A percentile compares a stretch with the other conserved stretches of the same genome.
Evolutionary conservation across 2,329 filamentous ascomycete genomes (phyloP).

Genomic region (Fusarium sp.): DNA sequence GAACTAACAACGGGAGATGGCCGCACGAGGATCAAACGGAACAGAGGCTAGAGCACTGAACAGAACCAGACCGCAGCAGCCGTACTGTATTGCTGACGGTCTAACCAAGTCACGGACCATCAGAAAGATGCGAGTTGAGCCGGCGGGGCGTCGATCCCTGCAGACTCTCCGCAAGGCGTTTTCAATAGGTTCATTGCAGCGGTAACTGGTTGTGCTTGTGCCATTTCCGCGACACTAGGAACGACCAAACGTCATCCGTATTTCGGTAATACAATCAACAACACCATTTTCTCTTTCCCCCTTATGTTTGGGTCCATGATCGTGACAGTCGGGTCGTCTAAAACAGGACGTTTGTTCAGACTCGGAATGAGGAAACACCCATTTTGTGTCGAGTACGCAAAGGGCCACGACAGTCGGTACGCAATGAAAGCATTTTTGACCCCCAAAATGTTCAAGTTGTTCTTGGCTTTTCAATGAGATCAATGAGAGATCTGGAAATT

Average conservation of each 20-base stretch:
- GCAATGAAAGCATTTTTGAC: slow-evolving; percentile 30
- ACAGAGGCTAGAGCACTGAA: slow-evolving; percentile 2
- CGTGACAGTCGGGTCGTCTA: slow-evolving; percentile 5
- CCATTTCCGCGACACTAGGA: slow-evolving; percentile 29
- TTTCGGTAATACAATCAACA: slow-evolving; percentile 11
- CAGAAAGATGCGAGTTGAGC: slow-evolving; percentile 6
- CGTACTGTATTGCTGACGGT: slow-evolving; percentile 23
- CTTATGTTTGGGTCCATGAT: slow-evolving; percentile 24
- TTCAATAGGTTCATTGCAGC: slow-evolving; percentile 47
- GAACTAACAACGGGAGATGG: slow-evolving; percentile 9
- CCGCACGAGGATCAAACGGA: slow-evolving; percentile 31
- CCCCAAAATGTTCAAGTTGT: slow-evolving; percentile 19
- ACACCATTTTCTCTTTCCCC: slow-evolving; percentile 26
- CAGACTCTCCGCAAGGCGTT: slow-evolving; percentile 46
- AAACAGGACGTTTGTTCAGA: slow-evolving; percentile 12
- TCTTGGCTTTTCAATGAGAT: slow-evolving; percentile 8
- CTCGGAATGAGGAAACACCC: slow-evolving; percentile 3
- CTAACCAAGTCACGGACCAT: slow-evolving; percentile 33
- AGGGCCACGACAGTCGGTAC: slow-evolving; percentile 40
- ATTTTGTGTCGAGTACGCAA: slow-evolving; percentile 16
- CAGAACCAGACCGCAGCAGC: slow-evolving; percentile 1
- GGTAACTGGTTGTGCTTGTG: slow-evolving; percentile 35
- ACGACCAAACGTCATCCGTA: slow-evolving; percentile 33
- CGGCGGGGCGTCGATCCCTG: slow-evolving; percentile 40
- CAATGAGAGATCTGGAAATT: slow-evolving; percentile 36